These are phyloP conservation scores for Aspergillus taichungensis DNA, from an alignment of 495 filamentous ascomycete species.

Conservation along the genomic window DNA sequence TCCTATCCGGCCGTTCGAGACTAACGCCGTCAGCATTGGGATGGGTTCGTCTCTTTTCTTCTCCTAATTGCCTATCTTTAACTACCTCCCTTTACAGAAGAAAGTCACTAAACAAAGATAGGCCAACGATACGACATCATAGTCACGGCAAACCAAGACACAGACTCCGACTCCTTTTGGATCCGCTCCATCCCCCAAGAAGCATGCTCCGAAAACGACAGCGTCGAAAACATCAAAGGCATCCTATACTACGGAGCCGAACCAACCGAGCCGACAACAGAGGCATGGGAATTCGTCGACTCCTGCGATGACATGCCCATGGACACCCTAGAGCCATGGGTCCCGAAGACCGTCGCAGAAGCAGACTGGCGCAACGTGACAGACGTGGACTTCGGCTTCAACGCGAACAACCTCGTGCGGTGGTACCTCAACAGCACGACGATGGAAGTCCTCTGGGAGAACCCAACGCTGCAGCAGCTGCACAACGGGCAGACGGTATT, in stretches of 20 bases:
- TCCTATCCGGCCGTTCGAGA: constrained; percentile 38
- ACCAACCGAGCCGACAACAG: constrained; percentile 26
- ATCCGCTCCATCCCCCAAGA: constrained; percentile 48
- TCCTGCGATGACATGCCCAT: constrained; percentile 27
- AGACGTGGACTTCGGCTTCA: constrained; percentile 6
- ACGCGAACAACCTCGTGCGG: constrained; percentile 7
- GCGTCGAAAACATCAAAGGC: constrained; percentile 42
- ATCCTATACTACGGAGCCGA: constrained; percentile 47
- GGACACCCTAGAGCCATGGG: constrained; percentile 32
- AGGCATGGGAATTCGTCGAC: constrained; percentile 18
- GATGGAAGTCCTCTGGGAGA: constrained; percentile 18
- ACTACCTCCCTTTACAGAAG: too few species aligned
- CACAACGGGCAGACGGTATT: constrained; percentile 10
- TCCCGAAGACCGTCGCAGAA: constrained; percentile 2
- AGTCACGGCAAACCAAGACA: constrained; percentile 46
- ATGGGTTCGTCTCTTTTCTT: constrained; percentile 36
- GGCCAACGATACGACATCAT: constrained; percentile 64
- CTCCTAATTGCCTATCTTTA: background rate
- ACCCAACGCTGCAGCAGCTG: constrained; percentile 20
- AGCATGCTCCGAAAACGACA: constrained; percentile 34
- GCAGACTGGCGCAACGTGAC: too few species aligned
- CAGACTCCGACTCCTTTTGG: constrained; percentile 49
- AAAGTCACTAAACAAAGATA: constrained; percentile 2
- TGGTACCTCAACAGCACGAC: constrained; percentile 24
- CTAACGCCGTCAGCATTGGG: constrained; percentile 39